Conservation (phyloP, 331 rosid species). For the Cydonia oblonga region DNA sequence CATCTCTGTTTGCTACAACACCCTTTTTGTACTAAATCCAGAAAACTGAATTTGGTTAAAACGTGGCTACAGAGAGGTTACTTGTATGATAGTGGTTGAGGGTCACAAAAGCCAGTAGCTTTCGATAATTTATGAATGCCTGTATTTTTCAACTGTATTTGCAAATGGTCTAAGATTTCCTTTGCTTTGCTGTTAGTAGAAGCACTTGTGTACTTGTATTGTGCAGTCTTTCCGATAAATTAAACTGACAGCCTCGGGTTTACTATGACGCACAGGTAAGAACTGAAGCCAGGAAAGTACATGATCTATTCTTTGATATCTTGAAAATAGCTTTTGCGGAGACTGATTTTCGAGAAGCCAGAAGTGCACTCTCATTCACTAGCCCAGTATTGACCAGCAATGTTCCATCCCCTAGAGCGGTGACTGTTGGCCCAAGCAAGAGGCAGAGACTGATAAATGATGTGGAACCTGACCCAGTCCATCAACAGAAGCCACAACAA, state of each 20-base stretch:
- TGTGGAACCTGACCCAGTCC: conserved; percentile 48
- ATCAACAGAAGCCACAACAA: conserved; percentile 52
- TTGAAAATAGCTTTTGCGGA: conserved; percentile 87
- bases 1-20: neutral
- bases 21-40: neutral
- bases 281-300: conserved; percentile 91
- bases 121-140: neutral
- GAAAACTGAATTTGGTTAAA: neutral
- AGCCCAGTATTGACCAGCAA: conserved; percentile 28
- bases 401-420: conserved; percentile 50
- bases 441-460: conserved; percentile 55
- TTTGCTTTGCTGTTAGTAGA: neutral
- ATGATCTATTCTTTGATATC: conserved; percentile 85
- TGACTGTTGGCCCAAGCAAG: conserved; percentile 45
- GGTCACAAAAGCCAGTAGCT: neutral
- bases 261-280: conserved; percentile 59
- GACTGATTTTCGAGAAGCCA: conserved; percentile 76
- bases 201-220: neutral
- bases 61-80: neutral
- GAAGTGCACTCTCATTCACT: conserved; percentile 64
- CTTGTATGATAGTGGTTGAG: neutral
- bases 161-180: neutral
- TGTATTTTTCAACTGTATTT: neutral
- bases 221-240: neutral
- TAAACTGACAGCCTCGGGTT: conserved; percentile 11